Base-by-base conservation (phyloP, 257 asterid genomes). In the Nicotiana tomentosiformis region DNA sequence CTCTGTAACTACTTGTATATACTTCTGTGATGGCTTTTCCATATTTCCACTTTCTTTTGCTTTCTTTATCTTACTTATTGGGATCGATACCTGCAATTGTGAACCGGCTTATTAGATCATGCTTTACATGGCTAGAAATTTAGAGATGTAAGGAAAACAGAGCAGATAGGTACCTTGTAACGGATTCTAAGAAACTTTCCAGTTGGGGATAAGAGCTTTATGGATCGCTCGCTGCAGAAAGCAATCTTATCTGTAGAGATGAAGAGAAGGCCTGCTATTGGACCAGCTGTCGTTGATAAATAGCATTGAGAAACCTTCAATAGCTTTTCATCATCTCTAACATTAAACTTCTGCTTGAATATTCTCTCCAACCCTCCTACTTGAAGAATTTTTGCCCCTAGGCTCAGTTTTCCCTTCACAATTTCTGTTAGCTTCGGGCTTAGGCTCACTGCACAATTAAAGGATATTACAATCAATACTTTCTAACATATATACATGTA, bases 341-440 rank as follows among this genome's bases (percentile, higher is more conserved):
- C 26, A 62, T 39, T 55, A 2, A 85, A 85, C 29, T 64, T 81
- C 30, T 81, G 65, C 77, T 66, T 81, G 85, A 81, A 85, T 33
- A 81, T 81, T 56, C 77, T 85, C 66, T 82, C 56, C 70, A 77
- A 18, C 0, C 82, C 87, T 5, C 87, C 84, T 72, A 81, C 35
- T 81, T 77, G 84, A 35, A 84, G 70, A 3, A 84, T 76, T 8
- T 84, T 89, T 30, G 91, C 87, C 80, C 92, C 90, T 61, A 90
- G 56, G 18, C 87, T 88, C 81, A 91, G 12, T 83, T 91, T 91
- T 62, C 92, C 94, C 57, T 85, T 88, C 66, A 91, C 85, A 5
- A 89, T 87, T 82, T 90, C 89, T 14, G 85, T 87, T 5, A 91
- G 46, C 79, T 89, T 91, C 0, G 86, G 86, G 46, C 90, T 88